These are phyloP conservation scores for Globisporangium paroecandrum DNA, from an alignment of 352 stramenopile genomes.

Conservation along the genomic window DNA sequence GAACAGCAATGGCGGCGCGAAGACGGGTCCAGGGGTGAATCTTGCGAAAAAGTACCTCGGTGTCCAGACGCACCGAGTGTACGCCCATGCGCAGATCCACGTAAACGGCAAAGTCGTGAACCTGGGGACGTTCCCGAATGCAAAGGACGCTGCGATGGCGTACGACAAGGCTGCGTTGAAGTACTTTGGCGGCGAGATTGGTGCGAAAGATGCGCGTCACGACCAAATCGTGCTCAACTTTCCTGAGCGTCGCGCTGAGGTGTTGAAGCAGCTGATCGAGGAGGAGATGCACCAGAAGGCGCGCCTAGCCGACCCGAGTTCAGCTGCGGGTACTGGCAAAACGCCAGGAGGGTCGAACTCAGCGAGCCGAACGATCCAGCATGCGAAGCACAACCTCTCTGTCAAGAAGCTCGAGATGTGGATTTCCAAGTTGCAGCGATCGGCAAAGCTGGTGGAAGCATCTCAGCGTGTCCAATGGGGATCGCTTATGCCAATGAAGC, in stretches of 20 bases:
- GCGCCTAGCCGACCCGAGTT: constrained; percentile 14
- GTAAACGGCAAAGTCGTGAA: constrained; percentile 78
- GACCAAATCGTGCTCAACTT: constrained; percentile 75
- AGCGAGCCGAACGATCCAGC: constrained; percentile 50
- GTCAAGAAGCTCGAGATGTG: constrained; percentile 78
- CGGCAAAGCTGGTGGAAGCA: constrained; percentile 74
- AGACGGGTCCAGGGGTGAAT: background rate
- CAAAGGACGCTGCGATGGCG: constrained; percentile 67
- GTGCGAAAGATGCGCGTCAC: constrained; percentile 32
- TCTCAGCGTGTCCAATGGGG: constrained; percentile 74
- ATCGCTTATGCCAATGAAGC: constrained; percentile 28
- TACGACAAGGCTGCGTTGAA: constrained; percentile 79
- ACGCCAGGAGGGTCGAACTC: background rate
- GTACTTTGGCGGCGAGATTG: constrained; percentile 59
- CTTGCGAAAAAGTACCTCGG: constrained; percentile 65
- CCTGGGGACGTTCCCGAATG: constrained; percentile 64
- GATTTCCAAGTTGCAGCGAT: constrained; percentile 65
- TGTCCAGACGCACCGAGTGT: constrained; percentile 66
- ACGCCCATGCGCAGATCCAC: constrained; percentile 74
- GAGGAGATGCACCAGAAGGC: constrained; percentile 56
- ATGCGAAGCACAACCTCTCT: constrained; percentile 69
- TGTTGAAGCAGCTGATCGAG: constrained; percentile 59
- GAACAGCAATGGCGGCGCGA: background rate
- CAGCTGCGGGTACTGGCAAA: background rate
- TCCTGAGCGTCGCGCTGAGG: constrained; percentile 52